Percentiles rank a stretch among this genome's conserved stretches.
These are phyloP conservation scores for Colletotrichum echinochloae DNA, from an alignment of 2,329 filamentous ascomycete genomes.

Conservation along the genomic window DNA sequence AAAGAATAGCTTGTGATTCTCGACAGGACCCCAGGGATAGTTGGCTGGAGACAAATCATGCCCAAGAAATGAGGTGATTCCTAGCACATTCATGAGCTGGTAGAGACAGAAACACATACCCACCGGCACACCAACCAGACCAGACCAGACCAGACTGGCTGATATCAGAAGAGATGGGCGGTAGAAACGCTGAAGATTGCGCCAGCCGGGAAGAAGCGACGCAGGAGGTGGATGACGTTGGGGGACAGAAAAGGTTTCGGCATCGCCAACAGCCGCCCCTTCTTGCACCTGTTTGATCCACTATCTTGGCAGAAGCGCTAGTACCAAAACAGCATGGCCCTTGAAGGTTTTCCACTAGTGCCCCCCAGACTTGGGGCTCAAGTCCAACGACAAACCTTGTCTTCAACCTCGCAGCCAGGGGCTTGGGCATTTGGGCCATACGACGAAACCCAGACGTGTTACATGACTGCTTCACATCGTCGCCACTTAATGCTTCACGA, in stretches of 20 bases:
- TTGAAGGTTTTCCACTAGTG: slow-evolving; percentile 36
- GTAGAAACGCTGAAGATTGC: not conserved
- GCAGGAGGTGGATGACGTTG: slow-evolving; percentile 3
- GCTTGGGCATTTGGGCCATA: slow-evolving; percentile 35
- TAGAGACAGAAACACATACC: slow-evolving; percentile 27
- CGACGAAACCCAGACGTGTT: slow-evolving; percentile 59
- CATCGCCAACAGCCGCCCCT: slow-evolving; percentile 38
- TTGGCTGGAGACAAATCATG: slow-evolving; percentile 6
- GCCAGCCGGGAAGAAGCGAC: not conserved
- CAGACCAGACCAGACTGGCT: slow-evolving; percentile 6
- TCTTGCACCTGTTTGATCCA: slow-evolving; percentile 41
- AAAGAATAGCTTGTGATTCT: not conserved
- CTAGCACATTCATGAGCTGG: not conserved
- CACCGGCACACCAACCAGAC: slow-evolving; percentile 24
- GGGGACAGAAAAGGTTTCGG: slow-evolving; percentile 40
- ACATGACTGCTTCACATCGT: slow-evolving; percentile 60
- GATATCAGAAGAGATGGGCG: slow-evolving; percentile 23
- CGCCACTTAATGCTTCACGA: slow-evolving; percentile 45
- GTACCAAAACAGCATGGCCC: not conserved
- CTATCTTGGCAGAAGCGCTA: slow-evolving; percentile 33
- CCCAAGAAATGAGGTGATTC: slow-evolving; percentile 31
- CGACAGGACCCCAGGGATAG: not conserved
- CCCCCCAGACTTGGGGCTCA: slow-evolving; percentile 40
- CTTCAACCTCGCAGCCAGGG: slow-evolving; percentile 34
- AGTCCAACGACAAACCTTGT: slow-evolving; percentile 40